Evolutionary conservation across 768 basidiomycete genomes (phyloP).

Genomic region (Fomitopsis serialis): DNA sequence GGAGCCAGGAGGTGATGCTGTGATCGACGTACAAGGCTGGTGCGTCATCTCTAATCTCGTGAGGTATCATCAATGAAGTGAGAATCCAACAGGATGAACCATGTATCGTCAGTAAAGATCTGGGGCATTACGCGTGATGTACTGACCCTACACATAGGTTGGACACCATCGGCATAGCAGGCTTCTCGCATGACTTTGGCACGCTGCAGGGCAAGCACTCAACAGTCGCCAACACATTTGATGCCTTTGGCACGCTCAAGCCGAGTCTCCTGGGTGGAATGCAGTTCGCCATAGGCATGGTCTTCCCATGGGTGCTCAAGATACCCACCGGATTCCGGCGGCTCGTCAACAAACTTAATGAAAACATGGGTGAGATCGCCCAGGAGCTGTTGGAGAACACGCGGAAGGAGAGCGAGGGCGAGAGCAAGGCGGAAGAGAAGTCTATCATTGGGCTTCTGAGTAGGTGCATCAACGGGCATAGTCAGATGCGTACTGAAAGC

Average conservation of each 20-base stretch:
- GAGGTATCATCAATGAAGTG: not conserved
- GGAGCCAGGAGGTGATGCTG: conserved; percentile 13
- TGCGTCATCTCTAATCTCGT: not conserved
- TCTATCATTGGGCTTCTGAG: conserved; percentile 35
- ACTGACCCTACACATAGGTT: conserved; percentile 29
- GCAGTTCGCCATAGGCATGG: conserved; percentile 10
- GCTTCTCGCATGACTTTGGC: conserved; percentile 54
- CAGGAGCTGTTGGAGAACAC: conserved; percentile 26
- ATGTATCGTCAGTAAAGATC: conserved; percentile 30
- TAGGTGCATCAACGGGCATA: conserved; percentile 19
- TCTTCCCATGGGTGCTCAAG: conserved; percentile 23
- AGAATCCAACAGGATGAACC: conserved; percentile 32
- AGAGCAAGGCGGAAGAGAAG: conserved; percentile 23
- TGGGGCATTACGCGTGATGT: not conserved
- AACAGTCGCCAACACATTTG: conserved; percentile 26
- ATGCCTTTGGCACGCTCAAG: conserved; percentile 15
- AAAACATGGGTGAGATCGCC: conserved; percentile 29
- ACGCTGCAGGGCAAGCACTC: conserved; percentile 43
- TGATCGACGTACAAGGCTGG: conserved; percentile 46
- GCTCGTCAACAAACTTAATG: conserved; percentile 21
- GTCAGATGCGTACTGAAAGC: not conserved
- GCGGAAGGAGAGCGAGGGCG: conserved; percentile 27
- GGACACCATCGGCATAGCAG: conserved; percentile 53
- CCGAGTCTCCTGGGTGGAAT: conserved; percentile 11
- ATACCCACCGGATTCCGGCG: conserved; percentile 27